These are phyloP conservation scores for Acacia confusa DNA, from an alignment of 306 rosid genomes.

Conservation along the genomic window DNA sequence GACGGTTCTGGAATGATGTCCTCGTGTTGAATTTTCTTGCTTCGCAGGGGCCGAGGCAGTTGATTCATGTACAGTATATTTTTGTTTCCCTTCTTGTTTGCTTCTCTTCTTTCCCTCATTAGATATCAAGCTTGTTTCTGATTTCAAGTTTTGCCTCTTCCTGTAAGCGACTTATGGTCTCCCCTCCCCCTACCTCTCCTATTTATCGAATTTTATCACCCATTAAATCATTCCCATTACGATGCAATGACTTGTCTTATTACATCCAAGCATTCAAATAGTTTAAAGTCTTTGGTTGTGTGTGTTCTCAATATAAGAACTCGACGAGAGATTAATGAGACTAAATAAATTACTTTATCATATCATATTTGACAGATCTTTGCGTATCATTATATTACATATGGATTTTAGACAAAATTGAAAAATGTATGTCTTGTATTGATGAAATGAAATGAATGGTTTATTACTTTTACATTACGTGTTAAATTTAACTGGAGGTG, in stretches of 20 bases:
- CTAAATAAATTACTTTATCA: too few relatives aligned
- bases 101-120: slow-evolving; percentile 54
- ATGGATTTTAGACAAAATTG: too few relatives aligned
- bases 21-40: slow-evolving; percentile 33
- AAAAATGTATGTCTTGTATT: too few relatives aligned
- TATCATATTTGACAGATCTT: too few relatives aligned
- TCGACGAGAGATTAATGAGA: too few relatives aligned
- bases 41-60: slow-evolving; percentile 41
- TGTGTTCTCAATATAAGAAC: not conserved
- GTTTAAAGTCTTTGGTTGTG: not conserved
- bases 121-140: slow-evolving; percentile 56
- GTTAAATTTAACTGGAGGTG: too few relatives aligned
- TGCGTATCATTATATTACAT: too few relatives aligned
- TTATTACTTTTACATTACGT: too few relatives aligned
- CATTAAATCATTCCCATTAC: not conserved
- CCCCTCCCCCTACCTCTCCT: slow-evolving; percentile 15
- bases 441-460: too few relatives aligned
- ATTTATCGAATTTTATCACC: slow-evolving; percentile 35
- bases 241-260: not conserved
- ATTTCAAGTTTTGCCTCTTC: slow-evolving; percentile 59
- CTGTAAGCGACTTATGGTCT: slow-evolving; percentile 46
- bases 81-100: slow-evolving; percentile 60
- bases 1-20: slow-evolving; percentile 79
- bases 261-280: not conserved
- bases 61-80: slow-evolving; percentile 76